A percentile compares a stretch with the other conserved stretches of the same genome.
Conservation (phyloP, 2,329 filamentous ascomycete genomes). For the Hypoxylon sp. region DNA sequence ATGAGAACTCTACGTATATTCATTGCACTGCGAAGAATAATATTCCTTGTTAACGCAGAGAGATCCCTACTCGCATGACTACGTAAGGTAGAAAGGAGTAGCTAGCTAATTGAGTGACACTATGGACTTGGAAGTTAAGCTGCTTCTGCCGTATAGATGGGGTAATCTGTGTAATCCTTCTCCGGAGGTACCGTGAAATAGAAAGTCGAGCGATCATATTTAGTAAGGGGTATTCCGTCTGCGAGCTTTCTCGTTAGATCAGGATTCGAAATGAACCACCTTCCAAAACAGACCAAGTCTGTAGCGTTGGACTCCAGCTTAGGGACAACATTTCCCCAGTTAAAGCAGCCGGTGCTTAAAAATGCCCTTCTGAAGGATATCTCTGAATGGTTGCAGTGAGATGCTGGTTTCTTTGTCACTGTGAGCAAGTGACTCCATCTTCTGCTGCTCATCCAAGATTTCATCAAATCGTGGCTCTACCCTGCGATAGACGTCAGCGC, state of each 20-base stretch:
- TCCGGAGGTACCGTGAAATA: constrained; percentile 48
- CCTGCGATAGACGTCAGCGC: constrained; percentile 47
- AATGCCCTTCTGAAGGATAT: constrained; percentile 58
- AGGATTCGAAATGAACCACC: constrained; percentile 50
- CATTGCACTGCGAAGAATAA: neutral
- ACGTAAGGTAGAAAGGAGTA: neutral
- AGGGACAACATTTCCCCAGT: constrained; percentile 40
- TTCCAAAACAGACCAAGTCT: constrained; percentile 50
- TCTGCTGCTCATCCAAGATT: constrained; percentile 61
- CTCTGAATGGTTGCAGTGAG: constrained; percentile 59
- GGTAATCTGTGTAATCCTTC: constrained; percentile 58
- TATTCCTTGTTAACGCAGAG: too few species aligned
- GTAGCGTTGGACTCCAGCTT: constrained; percentile 51
- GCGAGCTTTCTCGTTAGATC: constrained; percentile 46
- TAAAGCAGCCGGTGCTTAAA: constrained; percentile 45
- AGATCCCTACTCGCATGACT: neutral
- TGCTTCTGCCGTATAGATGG: constrained; percentile 48
- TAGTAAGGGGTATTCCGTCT: constrained; percentile 45
- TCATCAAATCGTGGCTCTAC: constrained; percentile 65
- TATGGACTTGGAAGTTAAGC: constrained; percentile 7
- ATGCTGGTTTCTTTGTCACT: constrained; percentile 45
- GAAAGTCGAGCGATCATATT: constrained; percentile 50
- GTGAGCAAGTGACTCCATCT: constrained; percentile 58
- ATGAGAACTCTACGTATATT: neutral
- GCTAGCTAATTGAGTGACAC: neutral